Evolutionary conservation across 306 rosid genomes (phyloP), one percentile per base, ranked within the genome.

Genomic region (Dalbergia cochinchinensis): DNA sequence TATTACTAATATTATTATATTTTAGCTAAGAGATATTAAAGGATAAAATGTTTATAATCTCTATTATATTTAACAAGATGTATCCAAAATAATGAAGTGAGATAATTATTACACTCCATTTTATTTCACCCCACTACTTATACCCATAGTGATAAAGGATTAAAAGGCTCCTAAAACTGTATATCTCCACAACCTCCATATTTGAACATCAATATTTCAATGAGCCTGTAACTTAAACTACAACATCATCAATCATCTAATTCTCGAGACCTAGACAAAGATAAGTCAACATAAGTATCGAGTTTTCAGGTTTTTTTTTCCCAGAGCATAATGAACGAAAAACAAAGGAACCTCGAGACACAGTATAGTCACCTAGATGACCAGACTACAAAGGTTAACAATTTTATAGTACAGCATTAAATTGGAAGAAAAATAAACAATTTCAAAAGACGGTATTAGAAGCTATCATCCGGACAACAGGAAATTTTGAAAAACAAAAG

Each of bases 351-450:
- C 41, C 31, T 14, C 53, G 19, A 70, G 20, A 34, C 53, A 42
- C 6, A 65, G 47, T 74, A 35, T 76, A 64, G 69, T 42, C 80
- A 65, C 76, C 61, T 50, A 57, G 44, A 66, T 50, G 66, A 79
- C 53, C 62, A 45, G 44, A 63, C 44, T 73, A 79, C 75, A 83
- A 53, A 69, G 33, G 77, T 37, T 26, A 69, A 58, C 45, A 69
- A 77, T 69, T 81, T 83, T 45, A 64, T 51, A 67, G 79, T 61
- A 71, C 54, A 14, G 41, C 65, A 80, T 65, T 37, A 65, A 65
- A 77, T 73, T 42, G 60, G 67, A 67, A 54, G 67, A 67, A 54
- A 16, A 81, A 39, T 66, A 34, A 57, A 79, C 64, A 67, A 67
- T 51, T 74, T 74, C 22, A 16, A 72, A 64, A 64, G 19, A 74